A percentile compares a stretch with the other conserved stretches of the same genome.
phyloP scores from a whole-genome alignment of 129 eudicot species.

The Flaveria ramosissima region DNA sequence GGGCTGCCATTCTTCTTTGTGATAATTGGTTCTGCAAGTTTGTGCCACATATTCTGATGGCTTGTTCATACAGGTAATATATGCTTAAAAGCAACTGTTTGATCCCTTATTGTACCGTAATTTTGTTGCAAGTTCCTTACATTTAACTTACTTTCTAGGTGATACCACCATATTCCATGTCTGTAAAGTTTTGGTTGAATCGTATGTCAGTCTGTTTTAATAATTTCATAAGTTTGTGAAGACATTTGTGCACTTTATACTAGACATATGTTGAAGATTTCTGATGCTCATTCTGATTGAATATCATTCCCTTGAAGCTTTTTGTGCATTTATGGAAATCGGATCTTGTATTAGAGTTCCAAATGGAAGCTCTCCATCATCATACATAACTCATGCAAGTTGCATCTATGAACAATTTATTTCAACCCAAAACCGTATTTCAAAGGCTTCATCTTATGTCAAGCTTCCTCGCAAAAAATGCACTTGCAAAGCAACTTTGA shows the following conservation, averaged over 20 bases:
- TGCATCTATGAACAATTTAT: slow-evolving; percentile 14
- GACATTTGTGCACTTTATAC: neutral
- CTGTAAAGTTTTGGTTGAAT: no score
- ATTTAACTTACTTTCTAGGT: no score
- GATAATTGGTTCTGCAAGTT: neutral
- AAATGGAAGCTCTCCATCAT: slow-evolving; percentile 20
- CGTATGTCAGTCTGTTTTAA: no score
- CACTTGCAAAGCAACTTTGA: slow-evolving; percentile 45
- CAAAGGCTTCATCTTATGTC: slow-evolving; percentile 26
- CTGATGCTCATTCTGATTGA: slow-evolving; percentile 20
- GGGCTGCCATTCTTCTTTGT: no score
- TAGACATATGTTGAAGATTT: neutral
- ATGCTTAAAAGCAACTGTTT: neutral
- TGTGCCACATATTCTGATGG: slow-evolving; percentile 8
- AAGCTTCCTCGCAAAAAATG: slow-evolving; percentile 33
- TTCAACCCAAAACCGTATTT: slow-evolving; percentile 4
- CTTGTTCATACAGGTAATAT: neutral
- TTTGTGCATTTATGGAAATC: slow-evolving; percentile 40
- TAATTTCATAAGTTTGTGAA: no score
- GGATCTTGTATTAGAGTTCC: slow-evolving; percentile 42
- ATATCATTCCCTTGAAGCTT: slow-evolving; percentile 26
- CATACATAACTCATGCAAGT: slow-evolving; percentile 32
- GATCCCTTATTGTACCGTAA: neutral
- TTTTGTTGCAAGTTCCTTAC: neutral
- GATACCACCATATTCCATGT: no score